Evolutionary conservation across 2,329 filamentous ascomycete genomes (phyloP).

Genomic region (Nothophaeocryptopus gaeumannii): DNA sequence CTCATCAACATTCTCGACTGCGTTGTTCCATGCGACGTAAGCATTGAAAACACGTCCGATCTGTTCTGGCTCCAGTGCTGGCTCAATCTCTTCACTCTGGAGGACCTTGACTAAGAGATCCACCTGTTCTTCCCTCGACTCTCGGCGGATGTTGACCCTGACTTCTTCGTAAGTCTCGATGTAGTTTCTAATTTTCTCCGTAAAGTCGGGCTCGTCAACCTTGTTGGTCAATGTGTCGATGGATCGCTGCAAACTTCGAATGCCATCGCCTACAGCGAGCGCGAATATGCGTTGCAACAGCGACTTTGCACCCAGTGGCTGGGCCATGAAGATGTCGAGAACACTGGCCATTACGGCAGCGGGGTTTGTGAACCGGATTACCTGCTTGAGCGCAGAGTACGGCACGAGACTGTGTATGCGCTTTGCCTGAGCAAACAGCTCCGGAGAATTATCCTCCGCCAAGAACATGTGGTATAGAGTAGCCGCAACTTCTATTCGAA

Average conservation of each 20-base stretch:
- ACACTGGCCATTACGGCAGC: constrained; percentile 96
- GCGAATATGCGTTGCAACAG: constrained; percentile 93
- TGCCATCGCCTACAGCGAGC: constrained; percentile 85
- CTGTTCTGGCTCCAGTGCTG: constrained; percentile 69
- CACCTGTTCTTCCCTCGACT: constrained; percentile 70
- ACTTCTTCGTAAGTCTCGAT: constrained; percentile 70
- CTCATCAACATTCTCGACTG: constrained; percentile 85
- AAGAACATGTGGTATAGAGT: constrained; percentile 97
- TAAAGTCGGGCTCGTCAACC: constrained; percentile 76
- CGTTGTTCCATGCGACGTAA: constrained; percentile 93
- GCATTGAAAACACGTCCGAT: constrained; percentile 86
- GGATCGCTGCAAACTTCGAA: constrained; percentile 77
- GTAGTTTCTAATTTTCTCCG: constrained; percentile 77
- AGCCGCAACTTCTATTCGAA: constrained; percentile 93
- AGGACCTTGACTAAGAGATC: constrained; percentile 85
- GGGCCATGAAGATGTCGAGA: constrained; percentile 90
- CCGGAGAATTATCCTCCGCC: constrained; percentile 95
- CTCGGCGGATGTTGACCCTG: constrained; percentile 70
- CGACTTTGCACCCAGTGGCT: constrained; percentile 86
- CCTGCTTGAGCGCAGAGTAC: constrained; percentile 90
- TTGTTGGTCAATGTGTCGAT: constrained; percentile 75
- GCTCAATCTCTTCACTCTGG: constrained; percentile 71
- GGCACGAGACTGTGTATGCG: constrained; percentile 92
- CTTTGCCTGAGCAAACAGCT: constrained; percentile 90
- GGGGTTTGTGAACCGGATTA: constrained; percentile 93